A percentile compares a stretch with the other conserved stretches of the same genome.
Conservation (phyloP, 2,329 filamentous ascomycete genomes). For the Harringtonia lauricola region DNA sequence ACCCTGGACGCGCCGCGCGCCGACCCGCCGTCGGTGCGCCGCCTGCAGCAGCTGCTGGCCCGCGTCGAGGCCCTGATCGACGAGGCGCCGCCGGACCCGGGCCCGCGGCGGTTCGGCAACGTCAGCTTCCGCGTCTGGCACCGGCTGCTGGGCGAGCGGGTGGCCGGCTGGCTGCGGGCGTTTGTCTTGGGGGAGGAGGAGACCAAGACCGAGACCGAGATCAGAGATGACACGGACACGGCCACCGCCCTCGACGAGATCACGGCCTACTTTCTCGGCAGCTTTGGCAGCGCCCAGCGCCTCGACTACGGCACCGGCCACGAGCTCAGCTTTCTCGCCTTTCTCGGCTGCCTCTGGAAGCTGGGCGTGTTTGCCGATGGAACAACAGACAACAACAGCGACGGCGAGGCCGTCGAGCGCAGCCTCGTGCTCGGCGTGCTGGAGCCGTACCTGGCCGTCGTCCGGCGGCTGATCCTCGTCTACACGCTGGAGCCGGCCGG, state of each 20-base stretch:
- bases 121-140: constrained; percentile 82
- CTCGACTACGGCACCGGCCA: constrained; percentile 96
- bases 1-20: constrained; percentile 28
- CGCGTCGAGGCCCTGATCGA: constrained; percentile 57
- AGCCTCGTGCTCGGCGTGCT: constrained; percentile 73
- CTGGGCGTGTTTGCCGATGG: constrained; percentile 63
- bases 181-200: constrained; percentile 33
- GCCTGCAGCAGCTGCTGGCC: constrained; percentile 55
- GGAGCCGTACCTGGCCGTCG: constrained; percentile 73
- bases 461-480: constrained; percentile 73
- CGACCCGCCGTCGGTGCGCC: constrained; percentile 46
- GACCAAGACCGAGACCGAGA: constrained; percentile 9
- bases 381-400: constrained; percentile 9
- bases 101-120: constrained; percentile 86
- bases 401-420: constrained; percentile 53
- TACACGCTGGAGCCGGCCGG: constrained; percentile 94
- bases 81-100: constrained; percentile 72
- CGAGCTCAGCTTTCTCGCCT: constrained; percentile 89
- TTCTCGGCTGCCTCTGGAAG: constrained; percentile 85
- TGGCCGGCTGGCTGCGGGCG: constrained; percentile 43
- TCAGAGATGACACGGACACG: constrained; percentile 18
- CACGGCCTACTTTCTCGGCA: constrained; percentile 67
- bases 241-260: constrained; percentile 52
- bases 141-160: constrained; percentile 50
- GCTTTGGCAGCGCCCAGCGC: constrained; percentile 78